Evolutionary conservation across 2,329 filamentous ascomycete species (phyloP).

Genomic region (Aspergillus sclerotialis): DNA sequence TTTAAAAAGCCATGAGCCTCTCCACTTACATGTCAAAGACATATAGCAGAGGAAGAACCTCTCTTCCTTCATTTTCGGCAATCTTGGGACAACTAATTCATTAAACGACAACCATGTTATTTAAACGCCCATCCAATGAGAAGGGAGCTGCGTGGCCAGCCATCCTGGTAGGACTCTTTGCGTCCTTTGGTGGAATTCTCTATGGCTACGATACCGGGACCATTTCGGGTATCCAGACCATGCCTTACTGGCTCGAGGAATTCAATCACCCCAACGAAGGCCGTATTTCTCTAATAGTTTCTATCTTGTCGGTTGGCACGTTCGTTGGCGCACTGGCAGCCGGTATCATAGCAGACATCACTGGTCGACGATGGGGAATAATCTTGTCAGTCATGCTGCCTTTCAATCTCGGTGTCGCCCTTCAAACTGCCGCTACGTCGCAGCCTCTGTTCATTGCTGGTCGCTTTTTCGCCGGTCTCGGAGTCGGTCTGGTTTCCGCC

Average conservation of each 20-base stretch:
- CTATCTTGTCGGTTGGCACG: constrained; percentile 65
- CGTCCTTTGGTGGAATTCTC: too few species aligned
- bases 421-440: constrained; percentile 25
- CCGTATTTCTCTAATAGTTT: constrained; percentile 55
- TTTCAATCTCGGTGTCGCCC: constrained; percentile 29
- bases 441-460: constrained; percentile 40
- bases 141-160: too few species aligned
- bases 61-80: too few species aligned
- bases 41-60: too few species aligned
- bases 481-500: constrained; percentile 72
- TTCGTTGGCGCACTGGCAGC: constrained; percentile 67
- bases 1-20: too few species aligned
- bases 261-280: constrained; percentile 28
- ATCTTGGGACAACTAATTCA: too few species aligned
- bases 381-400: constrained; percentile 24
- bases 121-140: too few species aligned
- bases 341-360: constrained; percentile 49
- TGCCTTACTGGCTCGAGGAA: constrained; percentile 36
- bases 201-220: constrained; percentile 50
- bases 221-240: constrained; percentile 47
- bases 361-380: constrained; percentile 37
- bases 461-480: constrained; percentile 44
- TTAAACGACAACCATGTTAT: too few species aligned
- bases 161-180: too few species aligned
- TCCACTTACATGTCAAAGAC: too few species aligned